Conservation (phyloP, 345 rosid genomes). For the Citrus cavaleriei region DNA sequence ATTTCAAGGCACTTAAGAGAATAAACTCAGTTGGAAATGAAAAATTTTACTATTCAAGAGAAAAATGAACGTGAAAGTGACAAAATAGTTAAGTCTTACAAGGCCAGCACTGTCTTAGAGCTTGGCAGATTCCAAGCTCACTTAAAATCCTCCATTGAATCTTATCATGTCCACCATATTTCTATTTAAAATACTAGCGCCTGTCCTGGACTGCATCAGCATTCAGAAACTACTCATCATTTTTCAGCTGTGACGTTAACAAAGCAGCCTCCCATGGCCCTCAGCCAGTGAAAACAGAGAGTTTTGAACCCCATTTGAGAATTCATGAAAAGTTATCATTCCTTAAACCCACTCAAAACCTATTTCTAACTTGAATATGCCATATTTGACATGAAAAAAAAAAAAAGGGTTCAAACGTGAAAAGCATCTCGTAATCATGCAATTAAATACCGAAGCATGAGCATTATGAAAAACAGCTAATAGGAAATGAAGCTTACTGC, state of each 20-base stretch:
- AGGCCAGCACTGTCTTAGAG: not conserved
- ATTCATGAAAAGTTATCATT: no score
- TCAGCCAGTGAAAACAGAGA: not conserved
- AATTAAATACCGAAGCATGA: no score
- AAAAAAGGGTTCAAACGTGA: not conserved
- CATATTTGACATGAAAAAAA: not conserved
- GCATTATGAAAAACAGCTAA: no score
- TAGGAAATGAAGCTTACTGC: no score
- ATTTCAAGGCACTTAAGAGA: not conserved
- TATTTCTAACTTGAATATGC: not conserved
- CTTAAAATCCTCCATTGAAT: no score
- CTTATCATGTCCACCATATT: no score
- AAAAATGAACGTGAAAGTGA: not conserved
- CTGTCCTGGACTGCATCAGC: not conserved
- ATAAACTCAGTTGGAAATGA: not conserved
- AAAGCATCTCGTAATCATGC: not conserved
- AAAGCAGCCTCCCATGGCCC: not conserved
- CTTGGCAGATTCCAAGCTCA: not conserved
- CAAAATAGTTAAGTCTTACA: not conserved
- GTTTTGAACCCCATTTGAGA: not conserved
- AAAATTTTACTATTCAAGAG: not conserved
- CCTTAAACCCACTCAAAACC: not conserved
- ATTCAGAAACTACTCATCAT: not conserved
- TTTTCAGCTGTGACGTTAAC: not conserved
- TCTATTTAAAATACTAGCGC: not conserved